A percentile compares a stretch with the other conserved stretches of the same genome.
Conservation (phyloP, 2,329 filamentous ascomycete species). For the Trichoderma sp. region DNA sequence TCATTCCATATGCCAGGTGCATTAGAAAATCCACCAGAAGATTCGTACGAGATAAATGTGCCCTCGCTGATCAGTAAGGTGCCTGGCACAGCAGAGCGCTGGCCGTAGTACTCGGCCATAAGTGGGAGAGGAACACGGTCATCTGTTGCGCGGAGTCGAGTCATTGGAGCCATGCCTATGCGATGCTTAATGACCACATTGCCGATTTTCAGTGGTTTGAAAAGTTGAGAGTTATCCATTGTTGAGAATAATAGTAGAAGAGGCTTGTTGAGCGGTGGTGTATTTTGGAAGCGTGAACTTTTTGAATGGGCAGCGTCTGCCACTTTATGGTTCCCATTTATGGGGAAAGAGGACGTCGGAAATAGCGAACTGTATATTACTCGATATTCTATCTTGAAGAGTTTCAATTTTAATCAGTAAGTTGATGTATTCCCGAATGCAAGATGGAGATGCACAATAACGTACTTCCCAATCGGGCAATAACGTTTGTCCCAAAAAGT, state of each 20-base stretch:
- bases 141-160: not conserved
- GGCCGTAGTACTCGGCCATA: constrained; percentile 46
- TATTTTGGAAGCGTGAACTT: not conserved
- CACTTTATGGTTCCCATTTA: not conserved
- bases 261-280: not conserved
- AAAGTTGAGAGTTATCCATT: not conserved
- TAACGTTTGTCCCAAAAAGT: not conserved
- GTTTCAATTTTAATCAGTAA: not conserved
- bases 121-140: constrained; percentile 14
- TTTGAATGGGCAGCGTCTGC: not conserved
- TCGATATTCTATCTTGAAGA: not conserved
- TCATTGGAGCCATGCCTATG: not conserved
- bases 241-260: not conserved
- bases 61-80: constrained; percentile 50
- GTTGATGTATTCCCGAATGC: not conserved
- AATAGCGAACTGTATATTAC: not conserved
- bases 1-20: constrained; percentile 59
- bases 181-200: not conserved
- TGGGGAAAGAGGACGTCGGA: not conserved
- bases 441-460: not conserved
- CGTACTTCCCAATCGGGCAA: constrained; percentile 6
- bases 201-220: not conserved
- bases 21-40: constrained; percentile 34
- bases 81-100: constrained; percentile 47
- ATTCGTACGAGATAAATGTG: constrained; percentile 43